Base-by-base conservation (phyloP, 306 rosid genomes). In the Quercus berberidifolia region DNA sequence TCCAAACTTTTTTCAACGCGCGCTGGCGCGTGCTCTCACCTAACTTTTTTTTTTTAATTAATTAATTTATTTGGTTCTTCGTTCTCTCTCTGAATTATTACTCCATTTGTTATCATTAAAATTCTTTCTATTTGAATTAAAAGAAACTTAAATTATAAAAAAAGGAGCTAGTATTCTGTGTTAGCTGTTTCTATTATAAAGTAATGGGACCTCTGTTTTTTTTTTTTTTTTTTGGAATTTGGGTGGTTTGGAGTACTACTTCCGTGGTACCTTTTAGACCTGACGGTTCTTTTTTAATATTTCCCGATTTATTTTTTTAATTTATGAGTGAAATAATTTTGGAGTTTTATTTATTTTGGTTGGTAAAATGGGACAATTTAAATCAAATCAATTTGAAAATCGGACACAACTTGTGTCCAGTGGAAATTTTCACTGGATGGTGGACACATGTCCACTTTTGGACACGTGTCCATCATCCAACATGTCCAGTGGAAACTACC, bases 261-360 rank as follows among this genome's bases (percentile, higher is more conserved):
- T 46, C 76, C 80, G 76, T 78, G 78, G 67, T 82, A 79, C 84
- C 23, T 26, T 33, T 41, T 13, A 21, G 43, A 14, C 65, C 30
- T 17, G 25, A 18, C 1, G 49, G 6, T 67, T 18, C 7, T 8
- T 55, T 20, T 26, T 30, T 15, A 20, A 46, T 71, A 46, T 46
- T 71, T 17, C 5, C 1, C 14, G 18, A 6, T 15, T 18, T 28
- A 30, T 59, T 64, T 64, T 28, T 64, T 6, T 64, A 13, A 30
- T 6, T 64, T n/a, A 30, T 17, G 18, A 19, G 25, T 33, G 15
- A 67, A 28, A 19, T 49, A 1, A 10, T 3, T 33, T 35, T 10
- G 4, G 26, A 46, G 23, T 2, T 35, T 33, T 30, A 59, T 59
- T 20, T 56, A 56, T n/a, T 6, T 11, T 4, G 25, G 26, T 20